Percentiles rank a stretch among this genome's conserved stretches.
Conservation (phyloP, 2,329 filamentous ascomycete species). For the Pseudogymnoascus sp. region DNA sequence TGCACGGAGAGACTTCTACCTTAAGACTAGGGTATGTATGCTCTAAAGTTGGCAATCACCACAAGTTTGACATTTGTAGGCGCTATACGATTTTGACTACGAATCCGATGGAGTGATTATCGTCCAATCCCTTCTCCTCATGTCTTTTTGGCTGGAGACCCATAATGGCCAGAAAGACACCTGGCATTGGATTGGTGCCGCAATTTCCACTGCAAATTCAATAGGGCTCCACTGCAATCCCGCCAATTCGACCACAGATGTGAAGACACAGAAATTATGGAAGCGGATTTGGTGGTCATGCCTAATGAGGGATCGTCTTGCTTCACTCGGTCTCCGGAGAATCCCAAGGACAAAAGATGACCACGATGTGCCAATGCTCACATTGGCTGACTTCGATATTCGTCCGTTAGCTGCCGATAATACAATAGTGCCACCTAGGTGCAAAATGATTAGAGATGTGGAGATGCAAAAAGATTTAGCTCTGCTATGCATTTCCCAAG, state of each 20-base stretch:
- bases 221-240: slow-evolving; percentile 86
- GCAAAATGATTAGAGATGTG: slow-evolving; percentile 59
- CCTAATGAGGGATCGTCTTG: slow-evolving; percentile 83
- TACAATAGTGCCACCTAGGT: slow-evolving; percentile 55
- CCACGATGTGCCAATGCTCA: slow-evolving; percentile 83
- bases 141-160: slow-evolving; percentile 95
- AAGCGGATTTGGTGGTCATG: slow-evolving; percentile 96
- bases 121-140: slow-evolving; percentile 75
- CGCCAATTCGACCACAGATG: slow-evolving; percentile 58
- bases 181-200: slow-evolving; percentile 96
- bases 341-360: slow-evolving; percentile 86
- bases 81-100: slow-evolving; percentile 89
- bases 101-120: slow-evolving; percentile 78
- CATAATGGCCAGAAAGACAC: slow-evolving; percentile 93
- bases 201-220: slow-evolving; percentile 79
- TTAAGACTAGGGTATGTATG: slow-evolving; percentile 52
- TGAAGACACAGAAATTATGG: slow-evolving; percentile 68
- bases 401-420: slow-evolving; percentile 57
- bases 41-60: background rate
- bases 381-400: slow-evolving; percentile 74
- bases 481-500: slow-evolving; percentile 79
- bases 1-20: slow-evolving; percentile 77
- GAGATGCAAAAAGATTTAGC: slow-evolving; percentile 69
- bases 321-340: slow-evolving; percentile 82
- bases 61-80: slow-evolving; percentile 27